A percentile compares a stretch with the other conserved stretches of the same genome.
Conservation (phyloP, 106 monocot genomes). For the Platanthera guangdongensis region DNA sequence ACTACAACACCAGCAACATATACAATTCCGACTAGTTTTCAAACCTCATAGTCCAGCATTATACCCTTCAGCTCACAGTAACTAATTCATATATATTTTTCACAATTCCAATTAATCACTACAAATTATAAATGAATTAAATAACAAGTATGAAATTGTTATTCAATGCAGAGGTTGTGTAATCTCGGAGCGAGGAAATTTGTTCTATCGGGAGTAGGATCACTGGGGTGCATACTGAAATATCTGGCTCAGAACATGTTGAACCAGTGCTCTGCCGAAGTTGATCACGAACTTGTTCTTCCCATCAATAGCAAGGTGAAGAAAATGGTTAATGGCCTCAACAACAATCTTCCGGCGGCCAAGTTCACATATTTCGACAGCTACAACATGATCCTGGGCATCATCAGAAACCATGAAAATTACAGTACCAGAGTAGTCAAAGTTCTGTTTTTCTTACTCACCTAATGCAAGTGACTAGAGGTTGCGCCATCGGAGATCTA, state of each 20-base stretch:
- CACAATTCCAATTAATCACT: background rate
- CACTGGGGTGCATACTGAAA: slow-evolving; percentile 73
- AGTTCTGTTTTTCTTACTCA: too few relatives aligned
- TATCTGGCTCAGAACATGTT: slow-evolving; percentile 35
- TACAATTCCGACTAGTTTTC: slow-evolving; percentile 61
- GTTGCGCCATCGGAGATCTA: too few relatives aligned
- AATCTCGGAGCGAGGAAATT: slow-evolving; percentile 73
- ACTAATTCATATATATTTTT: background rate
- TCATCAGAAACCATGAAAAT: slow-evolving; percentile 34
- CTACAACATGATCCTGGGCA: slow-evolving; percentile 52
- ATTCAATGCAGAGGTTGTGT: slow-evolving; percentile 48
- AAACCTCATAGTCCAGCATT: slow-evolving; percentile 55
- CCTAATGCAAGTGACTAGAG: too few relatives aligned
- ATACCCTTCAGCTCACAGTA: slow-evolving; percentile 55
- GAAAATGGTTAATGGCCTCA: slow-evolving; percentile 54
- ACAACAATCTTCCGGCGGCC: slow-evolving; percentile 51
- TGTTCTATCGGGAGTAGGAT: slow-evolving; percentile 54
- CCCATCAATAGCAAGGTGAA: slow-evolving; percentile 72
- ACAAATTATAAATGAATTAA: background rate
- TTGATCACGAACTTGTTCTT: slow-evolving; percentile 46
- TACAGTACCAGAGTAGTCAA: slow-evolving; percentile 33
- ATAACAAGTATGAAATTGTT: background rate
- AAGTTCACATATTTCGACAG: slow-evolving; percentile 64
- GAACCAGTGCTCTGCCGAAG: slow-evolving; percentile 35
- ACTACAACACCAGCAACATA: slow-evolving; percentile 55